Base-by-base conservation (phyloP, 768 basidiomycete species). In the Termitomyces sp. region DNA sequence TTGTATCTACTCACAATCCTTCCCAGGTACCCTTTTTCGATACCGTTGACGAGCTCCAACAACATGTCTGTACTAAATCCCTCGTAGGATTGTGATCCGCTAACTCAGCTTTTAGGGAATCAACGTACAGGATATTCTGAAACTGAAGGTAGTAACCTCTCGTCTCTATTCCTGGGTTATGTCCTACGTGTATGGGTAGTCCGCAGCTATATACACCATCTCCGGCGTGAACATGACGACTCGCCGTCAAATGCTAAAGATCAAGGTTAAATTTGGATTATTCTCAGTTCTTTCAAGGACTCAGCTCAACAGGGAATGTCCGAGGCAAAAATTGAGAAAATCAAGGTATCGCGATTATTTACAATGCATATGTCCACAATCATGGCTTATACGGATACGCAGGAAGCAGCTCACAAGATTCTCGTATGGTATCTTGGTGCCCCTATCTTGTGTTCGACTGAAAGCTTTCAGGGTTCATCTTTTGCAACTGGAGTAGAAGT, bases 311-410 rank as follows among this genome's bases (percentile, higher is more conserved):
- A 95, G 92, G 95, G 95, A 44, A 87, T 96, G 81, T 94, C 94
- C 3, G 95, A 97, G 65, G 90, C 95, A 0, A 98, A 98, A 70
- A 94, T 98, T 2, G 95, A 98, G 67, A 98, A 98, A 70, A 91
- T 98, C 65, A 96, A 96, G 77, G 93, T 83, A 57, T 40, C 42
- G 12, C 24, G 20, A 24, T 10, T 26, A 18, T 22, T 35, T 30
- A 5, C 32, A 36, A 26, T 35, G 57, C 56, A 60, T 59, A 58
- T 46, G 54, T 55, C 22, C 20, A 43, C 32, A 7, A 22, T n/a
- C 20, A 18, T 49, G 3, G 45, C 33, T 53, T 20, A 47, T 46
- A 40, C 47, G 44, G 61, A 9, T 50, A 22, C 33, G 36, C 40
- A 95, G 92, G 94, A 97, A 77, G 91, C 90, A 7, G 92, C 92